A percentile compares a stretch with the other conserved stretches of the same genome.
Conservation (phyloP, 768 basidiomycete species). For the Phylloporus sp. region DNA sequence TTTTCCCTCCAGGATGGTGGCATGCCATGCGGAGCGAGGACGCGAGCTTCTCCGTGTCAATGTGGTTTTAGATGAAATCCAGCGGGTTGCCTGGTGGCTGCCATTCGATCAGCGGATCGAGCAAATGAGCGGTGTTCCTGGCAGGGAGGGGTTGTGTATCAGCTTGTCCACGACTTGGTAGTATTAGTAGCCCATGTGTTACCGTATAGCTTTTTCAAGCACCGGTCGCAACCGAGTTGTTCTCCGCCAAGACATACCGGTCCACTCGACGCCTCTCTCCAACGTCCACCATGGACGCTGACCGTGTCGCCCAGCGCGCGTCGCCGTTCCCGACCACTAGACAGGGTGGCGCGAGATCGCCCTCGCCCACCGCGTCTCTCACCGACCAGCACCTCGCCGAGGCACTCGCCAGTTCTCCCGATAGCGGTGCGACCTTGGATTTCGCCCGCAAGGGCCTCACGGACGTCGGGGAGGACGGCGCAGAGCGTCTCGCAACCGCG, state of each 20-base stretch:
- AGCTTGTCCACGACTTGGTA: background rate
- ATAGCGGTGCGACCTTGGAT: slow-evolving; percentile 80
- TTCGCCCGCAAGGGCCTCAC: slow-evolving; percentile 76
- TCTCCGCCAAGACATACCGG: slow-evolving; percentile 13
- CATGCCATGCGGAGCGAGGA: slow-evolving; percentile 85
- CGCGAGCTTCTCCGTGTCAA: slow-evolving; percentile 82
- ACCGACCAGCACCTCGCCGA: slow-evolving; percentile 58
- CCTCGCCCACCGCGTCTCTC: slow-evolving; percentile 40
- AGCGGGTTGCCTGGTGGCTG: slow-evolving; percentile 23
- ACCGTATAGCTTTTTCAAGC: slow-evolving; percentile 18
- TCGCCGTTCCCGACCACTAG: slow-evolving; percentile 24
- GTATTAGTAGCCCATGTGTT: slow-evolving; percentile 9
- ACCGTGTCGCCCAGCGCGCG: slow-evolving; percentile 27
- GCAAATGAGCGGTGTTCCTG: slow-evolving; percentile 5
- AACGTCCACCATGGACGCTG: slow-evolving; percentile 32
- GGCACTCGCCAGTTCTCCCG: slow-evolving; percentile 62
- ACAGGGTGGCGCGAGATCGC: slow-evolving; percentile 27
- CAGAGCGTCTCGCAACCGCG: slow-evolving; percentile 67
- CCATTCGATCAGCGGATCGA: slow-evolving; percentile 4
- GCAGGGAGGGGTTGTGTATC: slow-evolving; percentile 3
- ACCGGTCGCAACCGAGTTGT: slow-evolving; percentile 28
- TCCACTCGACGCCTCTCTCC: slow-evolving; percentile 10
- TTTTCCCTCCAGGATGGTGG: slow-evolving; percentile 94
- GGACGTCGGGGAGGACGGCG: slow-evolving; percentile 72
- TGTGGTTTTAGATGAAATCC: slow-evolving; percentile 70